Percentiles rank a stretch among this genome's conserved stretches.
Conservation (phyloP, 805 yeast genomes). For the Yamadazyma phyllophila region DNA sequence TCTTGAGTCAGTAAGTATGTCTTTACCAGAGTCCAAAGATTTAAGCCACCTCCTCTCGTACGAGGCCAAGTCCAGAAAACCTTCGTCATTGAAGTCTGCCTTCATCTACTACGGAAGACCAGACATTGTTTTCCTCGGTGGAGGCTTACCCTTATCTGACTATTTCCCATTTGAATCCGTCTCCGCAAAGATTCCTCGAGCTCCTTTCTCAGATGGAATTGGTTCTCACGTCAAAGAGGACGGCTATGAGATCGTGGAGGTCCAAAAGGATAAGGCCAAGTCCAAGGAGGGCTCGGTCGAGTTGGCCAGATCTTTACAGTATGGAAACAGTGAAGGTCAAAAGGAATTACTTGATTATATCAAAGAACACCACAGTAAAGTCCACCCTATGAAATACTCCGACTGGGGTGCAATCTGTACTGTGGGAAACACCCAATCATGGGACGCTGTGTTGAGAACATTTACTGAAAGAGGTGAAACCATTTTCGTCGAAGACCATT, state of each 20-base stretch:
- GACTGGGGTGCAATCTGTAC: conserved; percentile 73
- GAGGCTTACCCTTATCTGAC: conserved; percentile 89
- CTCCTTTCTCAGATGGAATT: conserved; percentile 79
- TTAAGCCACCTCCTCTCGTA: conserved; percentile 70
- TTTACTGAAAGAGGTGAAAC: conserved; percentile 76
- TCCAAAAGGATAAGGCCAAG: conserved; percentile 29
- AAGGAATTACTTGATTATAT: conserved; percentile 65
- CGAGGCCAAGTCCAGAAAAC: conserved; percentile 73
- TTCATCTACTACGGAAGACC: conserved; percentile 76
- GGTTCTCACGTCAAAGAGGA: conserved; percentile 54
- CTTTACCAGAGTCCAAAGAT: conserved; percentile 51
- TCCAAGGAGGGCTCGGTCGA: conserved; percentile 53
- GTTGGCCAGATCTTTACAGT: conserved; percentile 83
- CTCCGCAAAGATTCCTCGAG: conserved; percentile 66
- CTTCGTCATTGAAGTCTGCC: conserved; percentile 81
- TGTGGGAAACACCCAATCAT: conserved; percentile 86
- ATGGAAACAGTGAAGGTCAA: conserved; percentile 83
- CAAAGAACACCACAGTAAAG: conserved; percentile 65
- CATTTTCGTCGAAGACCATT: conserved; percentile 76
- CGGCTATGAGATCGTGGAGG: conserved; percentile 42
- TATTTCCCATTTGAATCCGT: conserved; percentile 89
- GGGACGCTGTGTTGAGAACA: conserved; percentile 81
- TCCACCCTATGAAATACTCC: conserved; percentile 45
- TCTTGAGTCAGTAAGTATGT: background rate
- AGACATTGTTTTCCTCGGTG: conserved; percentile 83